Base-by-base conservation (phyloP, 2,329 filamentous ascomycete genomes). In the Thelonectria discophora region DNA sequence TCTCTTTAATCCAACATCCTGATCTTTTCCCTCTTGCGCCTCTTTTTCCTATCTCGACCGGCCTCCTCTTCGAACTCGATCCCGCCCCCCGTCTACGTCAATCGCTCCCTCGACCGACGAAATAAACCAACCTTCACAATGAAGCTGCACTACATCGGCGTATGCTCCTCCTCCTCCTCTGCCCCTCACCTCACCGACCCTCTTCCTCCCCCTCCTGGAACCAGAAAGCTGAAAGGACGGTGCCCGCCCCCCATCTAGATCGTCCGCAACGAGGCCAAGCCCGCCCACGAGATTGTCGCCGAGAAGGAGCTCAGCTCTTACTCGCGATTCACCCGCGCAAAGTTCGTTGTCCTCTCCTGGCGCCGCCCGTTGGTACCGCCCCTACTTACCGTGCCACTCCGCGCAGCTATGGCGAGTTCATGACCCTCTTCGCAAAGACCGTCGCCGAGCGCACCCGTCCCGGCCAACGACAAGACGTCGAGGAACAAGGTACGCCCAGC, bases 71-170 rank as follows among this genome's bases (percentile, higher is more conserved):
- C 30, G 11, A 32, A 6, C 15, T 37, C 34, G 34, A 37, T 11
- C 12, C 12, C 32, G 12, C 12, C 32, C 27, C 27, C 27, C 27
- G 2, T 30, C 27, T 8, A 30, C 27, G 27, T 8, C 27, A 30
- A 30, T 30, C 21, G 21, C 27, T 30, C 27, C 27, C 27, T 30
- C 27, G 21, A 24, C 21, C 34, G 15, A 15, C 15, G 11, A 13
- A 37, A 3, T 12, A 13, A 34, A 3, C 32, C 32, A 10, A 3
- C 34, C 3, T 15, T 15, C 79, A 88, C 72, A 75, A 94, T 94
- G 92, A 94, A 94, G 87, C 82, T 95, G 78, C 85, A 91, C 78
- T 95, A 95, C 80, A 92, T 96, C 75, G 92, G 92, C 72, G 92
- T 95, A 88, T 67, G 88, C 75, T 65, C 64, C 61, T 50, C 34